Evolutionary conservation across 495 filamentous ascomycete genomes (phyloP).

Genomic region (Echria macrotheca): DNA sequence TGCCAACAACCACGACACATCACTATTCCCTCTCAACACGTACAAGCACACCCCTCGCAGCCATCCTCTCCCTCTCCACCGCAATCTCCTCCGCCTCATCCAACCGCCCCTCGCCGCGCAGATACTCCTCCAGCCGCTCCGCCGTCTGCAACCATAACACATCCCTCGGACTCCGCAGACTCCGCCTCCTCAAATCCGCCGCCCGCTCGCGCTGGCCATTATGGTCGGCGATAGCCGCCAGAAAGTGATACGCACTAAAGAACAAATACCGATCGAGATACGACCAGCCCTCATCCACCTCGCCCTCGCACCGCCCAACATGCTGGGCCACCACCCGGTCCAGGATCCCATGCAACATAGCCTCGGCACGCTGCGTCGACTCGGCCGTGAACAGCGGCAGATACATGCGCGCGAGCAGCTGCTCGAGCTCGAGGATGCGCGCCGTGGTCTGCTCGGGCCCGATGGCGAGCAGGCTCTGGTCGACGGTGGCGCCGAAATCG

Average conservation of each 20-base stretch:
- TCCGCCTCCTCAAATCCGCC: constrained; percentile 6
- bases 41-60: too few relatives aligned
- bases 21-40: too few relatives aligned
- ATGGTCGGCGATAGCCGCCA: constrained; percentile 22
- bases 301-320: neutral
- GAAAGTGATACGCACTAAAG: constrained; percentile 25
- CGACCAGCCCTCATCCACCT: constrained; percentile 1
- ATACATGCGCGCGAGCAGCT: constrained; percentile 24
- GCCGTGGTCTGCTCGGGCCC: constrained; percentile 21
- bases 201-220: constrained; percentile 12
- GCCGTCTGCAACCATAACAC: constrained; percentile 29
- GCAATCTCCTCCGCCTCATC: constrained; percentile 20
- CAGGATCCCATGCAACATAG: constrained; percentile 11
- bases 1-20: too few relatives aligned
- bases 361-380: constrained; percentile 9
- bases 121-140: constrained; percentile 15
- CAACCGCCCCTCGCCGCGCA: constrained; percentile 13
- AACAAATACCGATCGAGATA: constrained; percentile 26
- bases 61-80: constrained; percentile 9
- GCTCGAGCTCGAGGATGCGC: constrained; percentile 21
- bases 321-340: constrained; percentile 1
- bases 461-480: neutral
- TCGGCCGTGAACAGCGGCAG: constrained; percentile 22
- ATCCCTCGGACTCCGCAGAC: constrained; percentile 19
- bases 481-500: constrained; percentile 12